Evolutionary conservation across 163 green algal species (phyloP).

Genomic region (Scenedesmus sp.): DNA sequence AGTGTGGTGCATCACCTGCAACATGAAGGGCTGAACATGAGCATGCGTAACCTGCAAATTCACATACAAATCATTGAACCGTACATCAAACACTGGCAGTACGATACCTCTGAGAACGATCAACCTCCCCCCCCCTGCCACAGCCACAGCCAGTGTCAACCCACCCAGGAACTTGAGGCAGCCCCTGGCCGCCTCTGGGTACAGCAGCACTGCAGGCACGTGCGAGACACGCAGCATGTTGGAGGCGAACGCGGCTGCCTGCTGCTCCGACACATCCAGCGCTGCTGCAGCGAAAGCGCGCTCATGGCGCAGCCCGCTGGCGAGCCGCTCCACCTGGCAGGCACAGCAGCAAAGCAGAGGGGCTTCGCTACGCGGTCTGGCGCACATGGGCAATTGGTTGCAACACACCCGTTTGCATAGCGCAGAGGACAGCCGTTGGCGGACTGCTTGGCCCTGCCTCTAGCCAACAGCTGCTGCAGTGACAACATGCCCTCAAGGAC

Average conservation of each 20-base stretch:
- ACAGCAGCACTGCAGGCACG: conserved; percentile 65
- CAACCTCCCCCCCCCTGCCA: too few species aligned
- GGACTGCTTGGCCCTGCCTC: not conserved
- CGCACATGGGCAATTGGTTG: not conserved
- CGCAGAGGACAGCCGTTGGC: too few species aligned
- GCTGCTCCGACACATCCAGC: conserved; percentile 51
- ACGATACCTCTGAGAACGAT: too few species aligned
- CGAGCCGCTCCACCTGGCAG: conserved; percentile 63
- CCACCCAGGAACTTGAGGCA: conserved; percentile 65
- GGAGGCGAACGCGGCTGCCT: conserved; percentile 33
- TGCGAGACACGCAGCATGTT: conserved; percentile 27
- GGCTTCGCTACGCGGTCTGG: not conserved
- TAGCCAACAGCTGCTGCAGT: not conserved
- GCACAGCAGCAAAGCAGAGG: not conserved
- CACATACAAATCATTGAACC: too few species aligned
- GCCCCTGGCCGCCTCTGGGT: conserved; percentile 64
- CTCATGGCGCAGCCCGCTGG: conserved; percentile 55
- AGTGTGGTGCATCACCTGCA: too few species aligned
- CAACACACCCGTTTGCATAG: too few species aligned
- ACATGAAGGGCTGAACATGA: too few species aligned
- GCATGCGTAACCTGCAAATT: too few species aligned
- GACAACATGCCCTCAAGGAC: not conserved
- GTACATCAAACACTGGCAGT: too few species aligned
- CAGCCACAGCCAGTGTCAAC: not conserved
- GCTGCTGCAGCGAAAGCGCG: conserved; percentile 51